Evolutionary conservation across 305 asterid genomes (phyloP).

Genomic region (Rubia tinctorum): DNA sequence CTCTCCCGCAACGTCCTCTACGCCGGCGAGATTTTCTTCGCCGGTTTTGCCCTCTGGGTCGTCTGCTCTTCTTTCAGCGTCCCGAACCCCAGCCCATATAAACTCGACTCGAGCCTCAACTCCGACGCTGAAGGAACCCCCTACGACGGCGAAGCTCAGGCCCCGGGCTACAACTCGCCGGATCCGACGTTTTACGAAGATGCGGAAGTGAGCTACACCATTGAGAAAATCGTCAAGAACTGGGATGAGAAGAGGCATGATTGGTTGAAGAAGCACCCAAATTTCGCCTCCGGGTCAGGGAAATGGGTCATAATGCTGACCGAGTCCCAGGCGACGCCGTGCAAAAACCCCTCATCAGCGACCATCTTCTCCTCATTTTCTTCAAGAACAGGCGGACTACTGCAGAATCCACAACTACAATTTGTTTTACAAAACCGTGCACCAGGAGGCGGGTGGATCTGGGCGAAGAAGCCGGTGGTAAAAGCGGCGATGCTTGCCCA

Average conservation of each 20-base stretch:
- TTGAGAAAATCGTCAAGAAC: constrained; percentile 48
- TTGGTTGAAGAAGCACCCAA: constrained; percentile 78
- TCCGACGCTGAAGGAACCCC: not conserved
- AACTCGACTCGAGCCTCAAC: constrained; percentile 25
- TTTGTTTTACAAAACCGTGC: constrained; percentile 74
- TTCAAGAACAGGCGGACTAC: constrained; percentile 93
- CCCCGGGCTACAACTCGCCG: constrained; percentile 45
- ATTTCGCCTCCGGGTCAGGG: constrained; percentile 46
- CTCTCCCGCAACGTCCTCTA: constrained; percentile 26
- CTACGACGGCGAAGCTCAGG: constrained; percentile 17
- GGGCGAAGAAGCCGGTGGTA: constrained; percentile 93
- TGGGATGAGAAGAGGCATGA: constrained; percentile 74
- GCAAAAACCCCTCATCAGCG: constrained; percentile 85
- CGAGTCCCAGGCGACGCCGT: constrained; percentile 81
- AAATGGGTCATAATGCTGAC: constrained; percentile 67
- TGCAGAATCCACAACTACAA: constrained; percentile 83
- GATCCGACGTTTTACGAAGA: constrained; percentile 74
- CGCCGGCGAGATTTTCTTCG: constrained; percentile 41
- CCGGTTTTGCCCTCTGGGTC: constrained; percentile 52
- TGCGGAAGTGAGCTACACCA: constrained; percentile 52
- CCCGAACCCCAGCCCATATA: constrained; percentile 22
- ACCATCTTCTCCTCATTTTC: constrained; percentile 59
- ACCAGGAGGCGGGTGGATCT: constrained; percentile 70
- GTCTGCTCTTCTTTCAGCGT: constrained; percentile 47
- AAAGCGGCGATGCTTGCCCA: no score